Conservation (phyloP, 1,284 basidiomycete genomes). For the Anthracocystis panici-leucophaei region DNA sequence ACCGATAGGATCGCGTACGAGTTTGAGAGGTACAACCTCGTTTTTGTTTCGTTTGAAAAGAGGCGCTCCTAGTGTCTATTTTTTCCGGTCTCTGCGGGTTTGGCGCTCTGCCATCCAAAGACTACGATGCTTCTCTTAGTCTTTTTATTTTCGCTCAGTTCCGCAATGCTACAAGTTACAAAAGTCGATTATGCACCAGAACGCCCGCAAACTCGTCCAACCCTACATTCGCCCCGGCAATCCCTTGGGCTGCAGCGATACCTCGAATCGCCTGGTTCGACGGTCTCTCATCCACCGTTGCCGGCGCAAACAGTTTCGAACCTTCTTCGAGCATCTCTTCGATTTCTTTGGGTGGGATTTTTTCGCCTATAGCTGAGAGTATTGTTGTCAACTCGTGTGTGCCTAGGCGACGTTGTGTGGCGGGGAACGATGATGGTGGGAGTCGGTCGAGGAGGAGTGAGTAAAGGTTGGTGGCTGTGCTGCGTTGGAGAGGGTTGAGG, state of each 20-base stretch:
- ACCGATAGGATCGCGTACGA: conserved; percentile 99
- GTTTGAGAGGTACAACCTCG: conserved; percentile 93
- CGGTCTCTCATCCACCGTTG: conserved; percentile 14
- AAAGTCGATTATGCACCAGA: conserved; percentile 36
- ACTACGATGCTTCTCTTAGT: too few relatives aligned
- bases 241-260: conserved; percentile 31
- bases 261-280: conserved; percentile 30
- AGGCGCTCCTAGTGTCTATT: not conserved
- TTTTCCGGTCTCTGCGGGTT: not conserved
- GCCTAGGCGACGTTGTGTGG: conserved; percentile 27
- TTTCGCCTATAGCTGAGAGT: conserved; percentile 28
- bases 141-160: not conserved
- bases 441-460: conserved; percentile 31
- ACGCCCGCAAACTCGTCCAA: conserved; percentile 50
- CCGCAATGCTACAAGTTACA: conserved; percentile 11
- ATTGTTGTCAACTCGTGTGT: conserved; percentile 17
- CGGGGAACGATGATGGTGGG: conserved; percentile 12
- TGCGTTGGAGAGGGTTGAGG: conserved; percentile 38
- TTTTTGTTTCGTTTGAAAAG: conserved; percentile 72
- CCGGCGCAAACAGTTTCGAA: conserved; percentile 46
- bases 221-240: conserved; percentile 21
- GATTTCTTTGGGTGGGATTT: conserved; percentile 41
- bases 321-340: conserved; percentile 53
- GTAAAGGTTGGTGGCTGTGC: conserved; percentile 17
- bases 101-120: not conserved